phyloP scores from a whole-genome alignment of 2,329 filamentous ascomycete genomes.

The Colletotrichum sp. region DNA sequence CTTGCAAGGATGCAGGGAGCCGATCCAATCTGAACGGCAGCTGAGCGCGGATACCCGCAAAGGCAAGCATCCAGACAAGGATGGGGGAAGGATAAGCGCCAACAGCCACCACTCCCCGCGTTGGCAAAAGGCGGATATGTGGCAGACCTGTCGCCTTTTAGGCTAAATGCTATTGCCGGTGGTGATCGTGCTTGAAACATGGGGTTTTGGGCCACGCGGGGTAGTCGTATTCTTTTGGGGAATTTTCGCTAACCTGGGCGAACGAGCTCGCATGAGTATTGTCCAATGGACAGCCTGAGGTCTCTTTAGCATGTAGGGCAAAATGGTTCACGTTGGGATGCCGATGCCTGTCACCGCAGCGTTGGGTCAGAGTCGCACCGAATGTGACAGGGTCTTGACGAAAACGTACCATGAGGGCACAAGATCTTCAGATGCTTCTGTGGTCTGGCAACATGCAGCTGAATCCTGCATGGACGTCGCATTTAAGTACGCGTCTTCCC shows the following conservation, averaged over 20 bases:
- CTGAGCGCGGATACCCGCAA: background rate
- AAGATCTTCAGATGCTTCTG: background rate
- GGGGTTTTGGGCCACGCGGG: slow-evolving; percentile 8
- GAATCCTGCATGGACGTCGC: background rate
- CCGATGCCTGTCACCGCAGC: background rate
- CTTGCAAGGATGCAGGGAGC: background rate
- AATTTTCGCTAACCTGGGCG: background rate
- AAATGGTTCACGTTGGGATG: background rate
- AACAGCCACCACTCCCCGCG: background rate
- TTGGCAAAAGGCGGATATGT: slow-evolving; percentile 5
- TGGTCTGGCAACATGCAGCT: background rate
- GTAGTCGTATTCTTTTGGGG: background rate
- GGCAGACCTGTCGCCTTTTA: background rate
- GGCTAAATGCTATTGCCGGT: slow-evolving; percentile 19
- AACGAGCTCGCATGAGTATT: background rate
- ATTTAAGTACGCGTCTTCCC: background rate
- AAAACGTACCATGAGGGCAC: background rate
- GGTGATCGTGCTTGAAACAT: background rate
- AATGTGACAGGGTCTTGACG: background rate
- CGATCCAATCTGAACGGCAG: background rate
- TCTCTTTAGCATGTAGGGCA: background rate
- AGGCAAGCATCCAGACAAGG: background rate
- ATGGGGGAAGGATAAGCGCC: background rate
- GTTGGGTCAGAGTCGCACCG: background rate
- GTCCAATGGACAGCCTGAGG: background rate